Evolutionary conservation across 1,284 basidiomycete species (phyloP).

Genomic region (Violaceomyces palustris): DNA sequence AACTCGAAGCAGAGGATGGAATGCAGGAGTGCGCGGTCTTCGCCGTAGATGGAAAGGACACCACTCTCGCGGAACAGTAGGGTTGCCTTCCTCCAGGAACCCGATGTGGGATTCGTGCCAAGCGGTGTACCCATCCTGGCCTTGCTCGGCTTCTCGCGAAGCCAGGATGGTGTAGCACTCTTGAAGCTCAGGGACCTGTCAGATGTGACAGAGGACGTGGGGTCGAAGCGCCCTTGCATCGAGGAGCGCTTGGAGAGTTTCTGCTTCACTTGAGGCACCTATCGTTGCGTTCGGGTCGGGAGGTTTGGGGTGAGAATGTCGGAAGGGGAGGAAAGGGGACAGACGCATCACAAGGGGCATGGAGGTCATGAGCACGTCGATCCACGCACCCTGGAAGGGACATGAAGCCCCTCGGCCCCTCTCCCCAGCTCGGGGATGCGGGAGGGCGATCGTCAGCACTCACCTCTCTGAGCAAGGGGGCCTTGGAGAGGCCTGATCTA

Average conservation of each 20-base stretch:
- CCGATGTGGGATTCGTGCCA: no score
- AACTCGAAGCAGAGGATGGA: constrained; percentile 21
- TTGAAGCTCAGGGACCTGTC: constrained; percentile 10
- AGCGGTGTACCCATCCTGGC: no score
- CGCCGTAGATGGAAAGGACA: constrained; percentile 26
- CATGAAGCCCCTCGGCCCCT: no score
- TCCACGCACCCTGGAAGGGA: no score
- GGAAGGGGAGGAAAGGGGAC: no score
- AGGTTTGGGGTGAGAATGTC: no score
- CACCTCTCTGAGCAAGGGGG: constrained; percentile 26
- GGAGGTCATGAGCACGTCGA: no score
- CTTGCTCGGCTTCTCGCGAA: constrained; percentile 29
- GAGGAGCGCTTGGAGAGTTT: constrained; percentile 15
- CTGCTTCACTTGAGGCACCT: constrained; percentile 17
- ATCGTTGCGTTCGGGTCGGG: no score
- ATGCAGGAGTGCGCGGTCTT: constrained; percentile 32
- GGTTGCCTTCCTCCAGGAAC: constrained; percentile 32
- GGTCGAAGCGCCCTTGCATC: constrained; percentile 4
- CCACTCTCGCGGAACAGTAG: constrained; percentile 36
- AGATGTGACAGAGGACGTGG: constrained; percentile 8
- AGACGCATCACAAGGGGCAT: no score
- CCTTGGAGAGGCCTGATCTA: constrained; percentile 11
- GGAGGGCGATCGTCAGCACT: no score
- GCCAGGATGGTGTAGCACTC: constrained; percentile 12
- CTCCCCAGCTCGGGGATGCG: no score